Conservation (phyloP, 1,284 basidiomycete genomes). For the Malassezia furfur region DNA sequence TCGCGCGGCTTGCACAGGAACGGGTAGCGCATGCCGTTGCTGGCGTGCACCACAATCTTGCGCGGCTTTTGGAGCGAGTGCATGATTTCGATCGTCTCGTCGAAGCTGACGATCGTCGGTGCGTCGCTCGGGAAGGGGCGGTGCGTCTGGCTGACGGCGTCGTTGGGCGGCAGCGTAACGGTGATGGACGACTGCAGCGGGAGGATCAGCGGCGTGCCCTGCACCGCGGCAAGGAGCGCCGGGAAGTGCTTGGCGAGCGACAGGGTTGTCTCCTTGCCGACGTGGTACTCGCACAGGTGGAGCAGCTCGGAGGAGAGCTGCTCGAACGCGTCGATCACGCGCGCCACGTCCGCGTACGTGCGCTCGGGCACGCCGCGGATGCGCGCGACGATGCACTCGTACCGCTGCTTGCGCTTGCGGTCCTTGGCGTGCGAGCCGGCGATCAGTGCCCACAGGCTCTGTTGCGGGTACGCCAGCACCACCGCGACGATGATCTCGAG, state of each 20-base stretch:
- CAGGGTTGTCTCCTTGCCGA: slow-evolving; percentile 27
- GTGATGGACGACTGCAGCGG: slow-evolving; percentile 89
- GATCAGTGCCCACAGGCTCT: slow-evolving; percentile 86
- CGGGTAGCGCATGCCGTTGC: slow-evolving; percentile 72
- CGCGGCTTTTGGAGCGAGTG: slow-evolving; percentile 81
- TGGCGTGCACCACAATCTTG: slow-evolving; percentile 76
- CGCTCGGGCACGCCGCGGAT: slow-evolving; percentile 16
- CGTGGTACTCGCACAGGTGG: slow-evolving; percentile 35
- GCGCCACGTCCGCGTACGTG: slow-evolving; percentile 26
- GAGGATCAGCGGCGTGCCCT: slow-evolving; percentile 50
- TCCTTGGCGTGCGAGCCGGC: slow-evolving; percentile 80
- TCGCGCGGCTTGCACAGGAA: slow-evolving; percentile 98
- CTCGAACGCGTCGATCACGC: slow-evolving; percentile 29
- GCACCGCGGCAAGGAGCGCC: slow-evolving; percentile 24
- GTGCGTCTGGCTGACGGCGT: slow-evolving; percentile 55
- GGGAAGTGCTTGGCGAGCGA: slow-evolving; percentile 33
- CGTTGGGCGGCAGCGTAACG: slow-evolving; percentile 59
- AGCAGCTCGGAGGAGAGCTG: slow-evolving; percentile 41
- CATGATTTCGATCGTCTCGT: slow-evolving; percentile 87
- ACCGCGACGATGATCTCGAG: slow-evolving; percentile 65
- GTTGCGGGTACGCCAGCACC: slow-evolving; percentile 72
- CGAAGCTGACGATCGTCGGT: slow-evolving; percentile 59
- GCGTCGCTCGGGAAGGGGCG: slow-evolving; percentile 71
- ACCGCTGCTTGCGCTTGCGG: slow-evolving; percentile 57
- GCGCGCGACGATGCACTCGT: slow-evolving; percentile 56